phyloP scores from a whole-genome alignment of 352 stramenopile genomes.

The Pythium folliculosum region DNA sequence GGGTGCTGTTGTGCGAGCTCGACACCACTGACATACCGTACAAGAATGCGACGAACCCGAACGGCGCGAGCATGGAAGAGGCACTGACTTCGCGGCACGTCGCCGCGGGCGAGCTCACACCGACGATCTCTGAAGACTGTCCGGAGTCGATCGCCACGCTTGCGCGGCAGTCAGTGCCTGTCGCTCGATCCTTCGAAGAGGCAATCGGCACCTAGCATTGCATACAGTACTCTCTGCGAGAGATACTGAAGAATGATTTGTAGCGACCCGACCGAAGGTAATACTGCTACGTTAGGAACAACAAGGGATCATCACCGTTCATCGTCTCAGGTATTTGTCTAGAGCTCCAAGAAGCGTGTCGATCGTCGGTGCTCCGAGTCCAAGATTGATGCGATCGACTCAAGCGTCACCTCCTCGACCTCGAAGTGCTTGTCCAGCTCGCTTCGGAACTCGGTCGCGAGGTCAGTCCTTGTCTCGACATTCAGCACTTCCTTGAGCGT shows the following conservation, averaged over 20 bases:
- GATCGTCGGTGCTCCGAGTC: conserved; percentile 65
- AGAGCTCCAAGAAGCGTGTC: conserved; percentile 58
- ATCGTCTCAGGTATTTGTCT: not conserved
- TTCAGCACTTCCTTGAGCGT: conserved; percentile 82
- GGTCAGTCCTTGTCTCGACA: conserved; percentile 38
- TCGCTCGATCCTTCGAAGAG: not conserved
- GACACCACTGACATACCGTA: too few relatives aligned
- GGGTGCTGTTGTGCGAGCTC: too few relatives aligned
- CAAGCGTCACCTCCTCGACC: conserved; percentile 51
- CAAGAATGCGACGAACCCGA: too few relatives aligned
- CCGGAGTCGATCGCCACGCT: not conserved
- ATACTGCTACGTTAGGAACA: not conserved
- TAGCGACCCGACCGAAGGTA: not conserved
- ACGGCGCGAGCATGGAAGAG: too few relatives aligned
- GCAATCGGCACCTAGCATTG: not conserved
- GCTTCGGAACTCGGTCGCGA: conserved; percentile 43
- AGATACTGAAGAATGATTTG: not conserved
- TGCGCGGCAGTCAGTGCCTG: not conserved
- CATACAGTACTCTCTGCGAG: not conserved
- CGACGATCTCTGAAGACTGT: not conserved
- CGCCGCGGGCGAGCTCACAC: too few relatives aligned
- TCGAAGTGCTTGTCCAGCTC: conserved; percentile 65
- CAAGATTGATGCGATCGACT: conserved; percentile 48
- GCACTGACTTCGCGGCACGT: too few relatives aligned
- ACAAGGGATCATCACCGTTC: not conserved